These are phyloP conservation scores for Apostasia shenzhenica DNA, from an alignment of 106 monocot species.

Conservation along the genomic window DNA sequence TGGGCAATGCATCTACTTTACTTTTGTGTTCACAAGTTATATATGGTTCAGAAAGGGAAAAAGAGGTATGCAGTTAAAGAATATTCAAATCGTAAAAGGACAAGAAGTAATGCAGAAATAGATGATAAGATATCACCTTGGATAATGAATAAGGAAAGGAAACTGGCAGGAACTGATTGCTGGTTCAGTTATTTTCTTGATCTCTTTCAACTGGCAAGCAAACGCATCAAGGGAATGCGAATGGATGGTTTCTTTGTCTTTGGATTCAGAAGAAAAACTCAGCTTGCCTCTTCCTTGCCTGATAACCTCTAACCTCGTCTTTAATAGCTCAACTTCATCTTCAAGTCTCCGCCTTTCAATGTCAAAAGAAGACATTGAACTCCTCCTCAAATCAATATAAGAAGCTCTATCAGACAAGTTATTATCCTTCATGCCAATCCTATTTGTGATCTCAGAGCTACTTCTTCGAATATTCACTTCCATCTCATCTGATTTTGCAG, in stretches of 20 bases:
- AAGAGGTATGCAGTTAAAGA: too few species aligned
- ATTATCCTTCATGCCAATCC: not conserved
- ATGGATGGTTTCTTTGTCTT: conserved; percentile 33
- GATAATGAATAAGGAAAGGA: conserved; percentile 44
- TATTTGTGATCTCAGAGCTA: conserved; percentile 17
- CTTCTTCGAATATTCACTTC: conserved; percentile 26
- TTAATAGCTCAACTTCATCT: conserved; percentile 55
- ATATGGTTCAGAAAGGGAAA: too few species aligned
- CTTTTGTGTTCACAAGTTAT: too few species aligned
- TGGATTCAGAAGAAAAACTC: conserved; percentile 25
- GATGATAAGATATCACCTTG: conserved; percentile 18
- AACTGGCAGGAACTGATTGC: conserved; percentile 13
- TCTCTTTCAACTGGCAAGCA: conserved; percentile 40
- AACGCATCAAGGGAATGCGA: conserved; percentile 52
- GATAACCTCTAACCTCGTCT: conserved; percentile 47
- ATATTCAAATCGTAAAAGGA: too few species aligned
- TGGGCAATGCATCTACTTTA: too few species aligned
- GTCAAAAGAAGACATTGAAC: conserved; percentile 41
- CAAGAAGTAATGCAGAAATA: too few species aligned
- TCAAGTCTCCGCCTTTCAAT: conserved; percentile 40
- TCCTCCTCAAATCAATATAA: conserved; percentile 20
- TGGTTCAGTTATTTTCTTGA: conserved; percentile 28
- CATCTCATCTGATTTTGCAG: not conserved
- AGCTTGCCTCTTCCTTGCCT: conserved; percentile 57
- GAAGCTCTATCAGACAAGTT: conserved; percentile 4